Base-by-base conservation (phyloP, 1,139 yeast genomes). In the Scheffersomyces segobiensis region DNA sequence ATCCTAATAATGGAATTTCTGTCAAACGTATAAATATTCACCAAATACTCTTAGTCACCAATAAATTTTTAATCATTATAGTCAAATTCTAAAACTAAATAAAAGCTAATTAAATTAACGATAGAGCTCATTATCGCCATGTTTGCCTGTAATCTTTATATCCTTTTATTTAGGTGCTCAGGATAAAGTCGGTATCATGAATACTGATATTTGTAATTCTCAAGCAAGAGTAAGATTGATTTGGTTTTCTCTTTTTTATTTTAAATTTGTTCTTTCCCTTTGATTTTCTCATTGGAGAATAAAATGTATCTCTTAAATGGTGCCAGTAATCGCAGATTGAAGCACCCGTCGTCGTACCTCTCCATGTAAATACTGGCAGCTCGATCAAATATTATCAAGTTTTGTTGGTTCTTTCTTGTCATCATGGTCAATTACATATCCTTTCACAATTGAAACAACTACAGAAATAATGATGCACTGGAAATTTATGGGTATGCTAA, bases 401-500 rank as follows among this genome's bases (percentile, higher is more conserved):
- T 63, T 53, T 3, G 64, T 57, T 49, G 64, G 68, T 19, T 67
- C 73, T 22, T 72, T 64, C 59, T 71, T 72, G 56, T 73, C 76
- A 53, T 73, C 73, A 53, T 73, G 77, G 63, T 72, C 73, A 46
- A 73, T 59, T 20, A 72, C 66, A 32, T 46, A 24, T 4, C 54
- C 52, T 14, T 17, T 47, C 49, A n/a, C 58, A 52, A 5, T 53
- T 51, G 39, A 59, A 54, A 53, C 74, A 71, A 54, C 66, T 69
- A 1, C 63, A 53, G 53, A 67, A 65, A 60, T 78, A 78, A 24
- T 62, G 62, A 20, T 53, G 56, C 50, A 72, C 67, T 3, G 68
- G 62, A 32, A 78, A 63, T 57, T 74, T 79, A 59, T 78, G 80
- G 12, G 81, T 77, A 57, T 75, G 80, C 81, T 81, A 77, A 1